Evolutionary conservation across 352 stramenopile genomes (phyloP), one percentile per base, ranked within the genome.

Genomic region (Pythium phragmiticola): DNA sequence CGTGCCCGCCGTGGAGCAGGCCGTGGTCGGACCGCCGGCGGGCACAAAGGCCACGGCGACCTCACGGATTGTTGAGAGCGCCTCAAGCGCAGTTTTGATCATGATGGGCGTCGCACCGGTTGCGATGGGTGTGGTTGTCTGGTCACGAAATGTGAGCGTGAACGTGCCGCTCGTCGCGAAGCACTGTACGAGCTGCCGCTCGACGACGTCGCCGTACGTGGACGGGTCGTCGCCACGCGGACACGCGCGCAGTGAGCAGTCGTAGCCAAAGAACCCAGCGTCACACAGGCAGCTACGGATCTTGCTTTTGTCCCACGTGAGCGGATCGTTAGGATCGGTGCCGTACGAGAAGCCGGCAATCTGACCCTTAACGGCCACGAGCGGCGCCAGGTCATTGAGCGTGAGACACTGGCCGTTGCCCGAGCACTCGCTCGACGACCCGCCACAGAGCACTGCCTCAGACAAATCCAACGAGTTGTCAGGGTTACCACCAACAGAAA

Each of bases 351-450:
- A 91, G 3, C 68, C 79, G 0, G 66, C 73, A 0, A 65, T 72
- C 56, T 85, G 76, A 19, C 80, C 78, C 33, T 92, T 87, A 43
- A 92, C 60, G 1, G 66, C 73, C 2, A 78, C 66, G 4, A 86
- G 67, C 26, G 79, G 78, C 1, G 84, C 77, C 17, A 94, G 59
- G 53, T 92, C 75, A 13, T 67, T 70, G 28, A 97, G 69, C 2
- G 74, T 82, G 28, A 94, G 64, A 42, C 90, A 97, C 34, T 78
- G 74, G 0, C 88, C 90, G 47, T 93, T 87, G 17, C 78, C 88
- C 3, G 81, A 91, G 66, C 87, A 94, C 55, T 88, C 78, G 23
- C 66, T 59, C 0, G 57, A 64, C 0, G 65, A 51, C 0, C 76
- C 75, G 55, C 77, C 60, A 28, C 82, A 91, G 12, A 69, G 50